phyloP scores from a whole-genome alignment of 177 flowering plant genomes.

The Tripterygium wilfordii region DNA sequence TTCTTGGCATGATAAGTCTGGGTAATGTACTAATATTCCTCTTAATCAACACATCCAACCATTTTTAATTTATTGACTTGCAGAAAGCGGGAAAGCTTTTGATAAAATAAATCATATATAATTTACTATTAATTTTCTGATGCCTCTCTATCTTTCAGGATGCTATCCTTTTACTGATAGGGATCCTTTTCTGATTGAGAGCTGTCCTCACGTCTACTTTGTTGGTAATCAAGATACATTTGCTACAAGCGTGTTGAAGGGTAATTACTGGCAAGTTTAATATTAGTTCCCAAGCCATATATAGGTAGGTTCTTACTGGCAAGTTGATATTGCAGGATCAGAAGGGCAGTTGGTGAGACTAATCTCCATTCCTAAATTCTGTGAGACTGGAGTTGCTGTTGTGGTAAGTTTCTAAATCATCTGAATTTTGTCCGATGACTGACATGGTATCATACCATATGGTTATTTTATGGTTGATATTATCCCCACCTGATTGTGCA shows the following conservation, averaged over 20 bases:
- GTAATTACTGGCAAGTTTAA: conserved; percentile 26
- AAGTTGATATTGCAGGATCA: conserved; percentile 44
- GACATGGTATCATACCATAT: no score
- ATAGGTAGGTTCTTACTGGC: conserved; percentile 34
- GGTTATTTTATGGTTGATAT: background rate
- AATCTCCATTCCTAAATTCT: conserved; percentile 79
- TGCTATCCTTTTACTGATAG: conserved; percentile 93
- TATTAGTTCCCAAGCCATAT: background rate
- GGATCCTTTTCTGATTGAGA: conserved; percentile 89
- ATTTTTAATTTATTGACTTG: no score
- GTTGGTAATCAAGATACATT: conserved; percentile 83
- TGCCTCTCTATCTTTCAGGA: conserved; percentile 37
- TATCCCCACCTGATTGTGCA: conserved; percentile 36
- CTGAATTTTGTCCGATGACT: no score
- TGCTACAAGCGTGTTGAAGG: conserved; percentile 54
- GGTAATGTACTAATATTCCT: no score
- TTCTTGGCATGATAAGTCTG: no score
- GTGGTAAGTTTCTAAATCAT: conserved; percentile 51
- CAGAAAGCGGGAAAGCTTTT: no score
- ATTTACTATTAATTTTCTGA: background rate
- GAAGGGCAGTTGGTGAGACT: conserved; percentile 90
- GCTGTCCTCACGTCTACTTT: conserved; percentile 95
- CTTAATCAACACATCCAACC: no score
- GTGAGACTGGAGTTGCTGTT: conserved; percentile 79
- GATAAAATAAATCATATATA: no score